Base-by-base conservation (phyloP, 108 stramenopile species). In the Conticribra guillardii region DNA sequence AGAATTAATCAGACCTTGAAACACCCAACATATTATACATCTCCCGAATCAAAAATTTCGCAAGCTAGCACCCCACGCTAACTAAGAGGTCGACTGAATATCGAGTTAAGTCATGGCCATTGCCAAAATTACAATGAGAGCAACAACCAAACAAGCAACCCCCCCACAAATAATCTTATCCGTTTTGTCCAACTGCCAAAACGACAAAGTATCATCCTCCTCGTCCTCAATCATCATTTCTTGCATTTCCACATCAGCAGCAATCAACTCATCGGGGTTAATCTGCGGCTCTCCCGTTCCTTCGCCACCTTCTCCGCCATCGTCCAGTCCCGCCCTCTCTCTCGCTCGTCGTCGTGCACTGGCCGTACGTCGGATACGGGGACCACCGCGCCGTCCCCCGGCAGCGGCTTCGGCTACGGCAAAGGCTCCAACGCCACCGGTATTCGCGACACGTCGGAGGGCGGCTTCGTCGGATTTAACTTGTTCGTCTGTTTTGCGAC, bases 121-220 rank as follows among this genome's bases (percentile, higher is more conserved):
- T 22, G 55, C 68, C 76, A 77, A 70, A 53, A 77, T 51, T 29
- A 70, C 68, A 53, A 77, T 57, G 49, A 77, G 45, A 21, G 37
- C 68, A 26, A 77, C 54, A 15, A 70, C 62, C 56, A 77, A 65
- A 44, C 54, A 22, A 27, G 45, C 68, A 44, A 77, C 58, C 26
- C 67, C 76, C 62, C 56, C 68, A 65, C 76, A 77, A 30, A 77
- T 69, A 58, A 69, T 37, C 41, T 69, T 69, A 65, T 77, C 76
- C 47, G 63, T 64, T 55, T 53, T 69, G 53, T 77, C 76, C 54
- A 77, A 59, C 31, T 77, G 68, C 76, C 76, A 77, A 70, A 77
- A 77, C 0, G 68, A 61, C 46, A 77, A 41, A 2, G 68, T 52
- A 27, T 66, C 64, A 26, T 45, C 64, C 17, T 60, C 53, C 60